phyloP scores from a whole-genome alignment of 768 basidiomycete genomes.

The Tylopilus sp. region DNA sequence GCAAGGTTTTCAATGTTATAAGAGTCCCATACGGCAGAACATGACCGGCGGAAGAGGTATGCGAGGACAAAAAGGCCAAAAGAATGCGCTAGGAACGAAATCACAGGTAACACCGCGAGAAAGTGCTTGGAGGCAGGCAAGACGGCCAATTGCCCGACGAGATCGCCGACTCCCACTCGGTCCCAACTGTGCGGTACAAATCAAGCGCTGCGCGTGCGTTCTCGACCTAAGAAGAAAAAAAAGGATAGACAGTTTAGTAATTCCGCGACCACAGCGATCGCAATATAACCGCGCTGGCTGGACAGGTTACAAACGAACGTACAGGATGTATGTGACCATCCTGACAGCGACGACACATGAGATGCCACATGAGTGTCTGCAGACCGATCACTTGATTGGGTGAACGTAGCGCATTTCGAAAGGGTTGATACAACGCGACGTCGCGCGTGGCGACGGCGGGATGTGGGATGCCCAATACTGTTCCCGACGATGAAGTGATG shows the following conservation, averaged over 20 bases:
- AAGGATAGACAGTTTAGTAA: conserved; percentile 11
- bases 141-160: conserved; percentile 68
- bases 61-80: conserved; percentile 15
- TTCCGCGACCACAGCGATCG: not conserved
- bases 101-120: conserved; percentile 75
- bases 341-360: conserved; percentile 76
- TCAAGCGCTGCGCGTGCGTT: conserved; percentile 64
- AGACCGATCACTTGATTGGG: conserved; percentile 69
- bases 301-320: conserved; percentile 28
- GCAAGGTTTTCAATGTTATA: conserved; percentile 14
- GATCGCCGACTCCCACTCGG: conserved; percentile 66
- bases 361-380: conserved; percentile 76
- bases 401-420: conserved; percentile 64
- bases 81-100: not conserved
- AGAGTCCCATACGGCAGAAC: conserved; percentile 5
- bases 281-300: not conserved
- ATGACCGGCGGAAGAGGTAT: not conserved
- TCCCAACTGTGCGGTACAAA: conserved; percentile 51
- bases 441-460: conserved; percentile 76
- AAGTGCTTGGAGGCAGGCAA: conserved; percentile 70
- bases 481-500: conserved; percentile 11
- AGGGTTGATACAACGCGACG: conserved; percentile 78
- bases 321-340: conserved; percentile 73
- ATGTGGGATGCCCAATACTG: conserved; percentile 80
- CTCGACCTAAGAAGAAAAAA: conserved; percentile 50